Evolutionary conservation across 176 grass and related monocot species (phyloP), one percentile per base, ranked within the genome.

Genomic region (Zoysia pacifica): DNA sequence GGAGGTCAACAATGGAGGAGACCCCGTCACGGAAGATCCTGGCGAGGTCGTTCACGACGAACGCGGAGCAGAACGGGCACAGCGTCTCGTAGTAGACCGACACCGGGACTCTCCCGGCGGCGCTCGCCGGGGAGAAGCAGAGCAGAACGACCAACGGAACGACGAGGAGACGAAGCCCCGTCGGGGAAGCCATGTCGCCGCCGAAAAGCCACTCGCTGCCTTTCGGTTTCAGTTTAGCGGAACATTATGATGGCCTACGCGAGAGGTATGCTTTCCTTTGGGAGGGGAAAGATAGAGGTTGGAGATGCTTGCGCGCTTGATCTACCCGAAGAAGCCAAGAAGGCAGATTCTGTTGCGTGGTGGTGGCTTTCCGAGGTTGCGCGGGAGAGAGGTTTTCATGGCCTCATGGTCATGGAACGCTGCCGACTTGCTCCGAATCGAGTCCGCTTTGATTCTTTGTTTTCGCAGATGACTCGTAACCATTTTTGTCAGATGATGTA

Each of bases 1-100:
- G 81, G 81, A 96, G 67, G 70, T 96, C 82, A 20, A 74, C 85
- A 38, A 92, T 67, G 79, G 90, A 86, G 75, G 84, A 88, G 54
- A 96, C 74, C 36, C 87, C 93, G 67, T 90, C 64, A 28, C 49
- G 53, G 81, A 96, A 96, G 71, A 96, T 84, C 75, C 77, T 81
- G 38, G 60, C 53, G 65, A 96, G 79, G 70, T 88, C 84, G 35
- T 96, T 96, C 8, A 88, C 82, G 64, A 96, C 67, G 65, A 70
- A 96, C 16, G n/a, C 63, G 13, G 93, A 96, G 67, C 90, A 96
- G 82, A 90, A 96, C 48, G 90, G 93, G 66, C 93, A 96, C 70
- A 96, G 15, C 40, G 90, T 59, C 62, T 96, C 93, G 81, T 96
- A 96, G 75, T 96, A 96, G 42, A 96, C 82, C 15, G 90, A 86